phyloP scores from a whole-genome alignment of 2,329 filamentous ascomycete genomes.

The Colletotrichum sp. region DNA sequence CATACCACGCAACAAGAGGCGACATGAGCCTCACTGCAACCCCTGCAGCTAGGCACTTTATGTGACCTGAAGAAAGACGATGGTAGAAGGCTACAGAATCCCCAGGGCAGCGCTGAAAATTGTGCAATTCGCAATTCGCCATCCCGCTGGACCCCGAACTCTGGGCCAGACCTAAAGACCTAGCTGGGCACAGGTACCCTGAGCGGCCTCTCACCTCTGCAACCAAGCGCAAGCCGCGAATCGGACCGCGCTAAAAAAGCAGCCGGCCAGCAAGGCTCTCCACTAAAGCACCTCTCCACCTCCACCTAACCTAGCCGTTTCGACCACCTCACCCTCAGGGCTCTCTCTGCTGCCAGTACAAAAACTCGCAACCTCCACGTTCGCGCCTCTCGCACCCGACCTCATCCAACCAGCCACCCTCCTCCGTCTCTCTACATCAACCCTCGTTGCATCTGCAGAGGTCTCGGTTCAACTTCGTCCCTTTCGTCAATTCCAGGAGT shows the following conservation, averaged over 20 bases:
- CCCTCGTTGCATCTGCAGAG: not conserved
- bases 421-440: not conserved
- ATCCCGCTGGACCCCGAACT: slow-evolving; percentile 14
- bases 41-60: not conserved
- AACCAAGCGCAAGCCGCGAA: not conserved
- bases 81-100: slow-evolving; percentile 4
- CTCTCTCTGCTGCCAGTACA: slow-evolving; percentile 9
- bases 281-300: slow-evolving; percentile 6
- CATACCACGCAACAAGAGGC: not conserved
- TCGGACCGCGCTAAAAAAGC: not conserved
- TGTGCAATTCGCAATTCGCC: slow-evolving; percentile 13
- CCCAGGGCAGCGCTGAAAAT: not conserved
- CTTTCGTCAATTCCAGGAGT: not conserved
- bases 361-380: slow-evolving; percentile 17
- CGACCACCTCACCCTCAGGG: slow-evolving; percentile 20
- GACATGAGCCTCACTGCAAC: not conserved
- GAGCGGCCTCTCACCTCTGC: not conserved
- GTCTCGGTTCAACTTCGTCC: not conserved
- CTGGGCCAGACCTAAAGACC: not conserved
- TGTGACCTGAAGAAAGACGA: not conserved
- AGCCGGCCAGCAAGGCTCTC: not conserved
- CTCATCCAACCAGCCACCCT: not conserved
- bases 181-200: not conserved
- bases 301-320: slow-evolving; percentile 12
- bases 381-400: not conserved